phyloP scores from a whole-genome alignment of 1,284 basidiomycete species.

The Trametes polyzona region DNA sequence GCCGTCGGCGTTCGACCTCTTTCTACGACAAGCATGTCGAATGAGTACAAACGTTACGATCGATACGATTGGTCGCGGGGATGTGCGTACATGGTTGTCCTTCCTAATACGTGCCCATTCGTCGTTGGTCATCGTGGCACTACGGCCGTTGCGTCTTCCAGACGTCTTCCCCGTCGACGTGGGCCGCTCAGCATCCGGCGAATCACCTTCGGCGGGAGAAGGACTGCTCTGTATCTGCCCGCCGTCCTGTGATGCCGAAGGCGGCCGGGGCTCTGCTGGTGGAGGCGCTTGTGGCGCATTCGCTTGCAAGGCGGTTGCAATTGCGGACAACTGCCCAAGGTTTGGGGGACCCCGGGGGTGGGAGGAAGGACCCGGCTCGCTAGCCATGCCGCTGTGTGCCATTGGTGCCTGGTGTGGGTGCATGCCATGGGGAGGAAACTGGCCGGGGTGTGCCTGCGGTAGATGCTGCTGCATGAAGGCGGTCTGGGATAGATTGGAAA shows the following conservation, averaged over 20 bases:
- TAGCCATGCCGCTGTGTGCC: slow-evolving; percentile 38
- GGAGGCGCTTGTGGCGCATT: slow-evolving; percentile 8
- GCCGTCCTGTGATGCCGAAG: slow-evolving; percentile 6
- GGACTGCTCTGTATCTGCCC: not conserved
- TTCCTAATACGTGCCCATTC: slow-evolving; percentile 85
- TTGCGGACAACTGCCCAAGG: slow-evolving; percentile 58
- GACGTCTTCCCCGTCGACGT: slow-evolving; percentile 8
- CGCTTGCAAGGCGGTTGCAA: slow-evolving; percentile 40
- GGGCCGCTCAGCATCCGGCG: slow-evolving; percentile 22
- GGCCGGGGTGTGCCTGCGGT: slow-evolving; percentile 25
- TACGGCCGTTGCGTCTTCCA: slow-evolving; percentile 41
- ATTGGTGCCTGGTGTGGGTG: slow-evolving; percentile 20
- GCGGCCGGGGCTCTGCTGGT: not conserved
- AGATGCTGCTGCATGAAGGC: slow-evolving; percentile 29
- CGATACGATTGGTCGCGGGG: too few species aligned
- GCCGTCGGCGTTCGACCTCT: slow-evolving; percentile 93
- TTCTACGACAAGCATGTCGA: slow-evolving; percentile 62
- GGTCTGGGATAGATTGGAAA: slow-evolving; percentile 61
- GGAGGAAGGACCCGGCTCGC: slow-evolving; percentile 73
- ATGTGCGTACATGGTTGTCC: slow-evolving; percentile 75
- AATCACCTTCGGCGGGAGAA: slow-evolving; percentile 8
- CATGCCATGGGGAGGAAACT: slow-evolving; percentile 21
- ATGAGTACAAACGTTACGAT: not conserved
- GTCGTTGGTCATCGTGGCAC: slow-evolving; percentile 50
- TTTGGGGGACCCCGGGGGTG: slow-evolving; percentile 74